These are phyloP conservation scores for Dinochytrium kinnereticum DNA, from an alignment of 371 early-diverging fungal genomes.

Conservation along the genomic window DNA sequence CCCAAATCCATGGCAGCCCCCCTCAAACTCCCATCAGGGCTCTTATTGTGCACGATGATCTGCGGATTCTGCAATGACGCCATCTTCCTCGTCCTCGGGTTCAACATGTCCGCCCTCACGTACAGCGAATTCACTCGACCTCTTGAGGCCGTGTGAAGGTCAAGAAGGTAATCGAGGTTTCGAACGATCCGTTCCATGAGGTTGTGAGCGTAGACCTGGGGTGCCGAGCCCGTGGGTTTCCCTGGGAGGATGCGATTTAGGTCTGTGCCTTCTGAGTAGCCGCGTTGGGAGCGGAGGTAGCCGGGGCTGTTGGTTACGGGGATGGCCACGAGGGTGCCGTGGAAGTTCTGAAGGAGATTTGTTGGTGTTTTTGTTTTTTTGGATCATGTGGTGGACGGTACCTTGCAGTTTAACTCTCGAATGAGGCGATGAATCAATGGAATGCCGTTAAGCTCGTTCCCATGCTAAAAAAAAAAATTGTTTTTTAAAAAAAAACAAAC, in stretches of 20 bases:
- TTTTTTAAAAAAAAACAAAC: background rate
- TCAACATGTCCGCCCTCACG: slow-evolving; percentile 78
- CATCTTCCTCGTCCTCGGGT: slow-evolving; percentile 68
- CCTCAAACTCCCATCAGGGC: slow-evolving; percentile 57
- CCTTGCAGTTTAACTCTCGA: slow-evolving; percentile 61
- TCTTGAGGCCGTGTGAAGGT: slow-evolving; percentile 77
- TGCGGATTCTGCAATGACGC: slow-evolving; percentile 80
- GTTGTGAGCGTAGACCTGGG: slow-evolving; percentile 78
- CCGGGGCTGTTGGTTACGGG: slow-evolving; percentile 78
- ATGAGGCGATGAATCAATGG: slow-evolving; percentile 74
- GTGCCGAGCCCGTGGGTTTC: slow-evolving; percentile 47
- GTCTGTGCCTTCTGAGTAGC: slow-evolving; percentile 56
- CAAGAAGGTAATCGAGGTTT: slow-evolving; percentile 75
- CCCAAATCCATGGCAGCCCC: slow-evolving; percentile 68
- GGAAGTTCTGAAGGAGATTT: slow-evolving; percentile 52
- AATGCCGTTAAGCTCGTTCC: slow-evolving; percentile 75
- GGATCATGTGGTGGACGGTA: background rate
- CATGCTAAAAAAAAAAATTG: slow-evolving; percentile 20
- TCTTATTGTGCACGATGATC: slow-evolving; percentile 52
- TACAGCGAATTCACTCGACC: slow-evolving; percentile 80
- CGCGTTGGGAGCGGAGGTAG: slow-evolving; percentile 70
- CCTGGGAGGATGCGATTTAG: slow-evolving; percentile 33
- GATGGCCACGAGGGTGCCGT: slow-evolving; percentile 77
- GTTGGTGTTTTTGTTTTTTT: too few species aligned
- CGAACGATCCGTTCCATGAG: slow-evolving; percentile 73